Conservation (phyloP, 2,329 filamentous ascomycete genomes). For the Sphaceloma murrayae region DNA sequence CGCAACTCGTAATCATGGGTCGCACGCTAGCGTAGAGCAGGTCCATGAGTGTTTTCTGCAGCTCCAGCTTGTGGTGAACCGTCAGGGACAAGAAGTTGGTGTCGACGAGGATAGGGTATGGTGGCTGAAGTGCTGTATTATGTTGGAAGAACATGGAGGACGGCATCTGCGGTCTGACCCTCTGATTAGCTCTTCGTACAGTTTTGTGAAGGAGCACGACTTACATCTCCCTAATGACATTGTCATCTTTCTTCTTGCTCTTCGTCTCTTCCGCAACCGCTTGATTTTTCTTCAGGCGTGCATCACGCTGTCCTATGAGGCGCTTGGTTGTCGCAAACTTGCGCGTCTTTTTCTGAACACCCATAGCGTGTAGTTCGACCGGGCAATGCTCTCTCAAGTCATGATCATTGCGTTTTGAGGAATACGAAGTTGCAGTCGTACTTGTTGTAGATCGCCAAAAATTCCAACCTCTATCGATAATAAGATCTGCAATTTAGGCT, state of each 20-base stretch:
- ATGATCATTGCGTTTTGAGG: neutral
- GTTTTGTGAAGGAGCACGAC: conserved; percentile 17
- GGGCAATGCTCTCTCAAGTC: neutral
- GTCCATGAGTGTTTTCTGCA: conserved; percentile 87
- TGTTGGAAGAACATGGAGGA: conserved; percentile 73
- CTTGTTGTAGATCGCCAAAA: conserved; percentile 5
- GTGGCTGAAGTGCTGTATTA: conserved; percentile 77
- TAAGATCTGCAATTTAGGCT: conserved; percentile 13
- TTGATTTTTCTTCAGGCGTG: conserved; percentile 72
- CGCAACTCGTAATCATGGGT: conserved; percentile 76
- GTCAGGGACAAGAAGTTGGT: conserved; percentile 89
- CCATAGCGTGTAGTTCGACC: conserved; percentile 48
- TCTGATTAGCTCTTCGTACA: neutral
- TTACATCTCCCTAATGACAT: conserved; percentile 65
- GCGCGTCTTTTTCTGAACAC: conserved; percentile 77
- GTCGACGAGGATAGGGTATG: conserved; percentile 72
- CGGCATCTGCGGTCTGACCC: conserved; percentile 27
- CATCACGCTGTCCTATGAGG: conserved; percentile 72
- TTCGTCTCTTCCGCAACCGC: conserved; percentile 50
- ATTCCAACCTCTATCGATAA: conserved; percentile 11
- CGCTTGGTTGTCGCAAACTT: conserved; percentile 84
- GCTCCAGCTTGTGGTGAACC: conserved; percentile 78
- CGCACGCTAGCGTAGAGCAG: conserved; percentile 85
- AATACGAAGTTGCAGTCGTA: neutral
- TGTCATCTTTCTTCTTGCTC: conserved; percentile 48